Base-by-base conservation (phyloP, 441 rosid genomes). In the Aquilaria agallochum region DNA sequence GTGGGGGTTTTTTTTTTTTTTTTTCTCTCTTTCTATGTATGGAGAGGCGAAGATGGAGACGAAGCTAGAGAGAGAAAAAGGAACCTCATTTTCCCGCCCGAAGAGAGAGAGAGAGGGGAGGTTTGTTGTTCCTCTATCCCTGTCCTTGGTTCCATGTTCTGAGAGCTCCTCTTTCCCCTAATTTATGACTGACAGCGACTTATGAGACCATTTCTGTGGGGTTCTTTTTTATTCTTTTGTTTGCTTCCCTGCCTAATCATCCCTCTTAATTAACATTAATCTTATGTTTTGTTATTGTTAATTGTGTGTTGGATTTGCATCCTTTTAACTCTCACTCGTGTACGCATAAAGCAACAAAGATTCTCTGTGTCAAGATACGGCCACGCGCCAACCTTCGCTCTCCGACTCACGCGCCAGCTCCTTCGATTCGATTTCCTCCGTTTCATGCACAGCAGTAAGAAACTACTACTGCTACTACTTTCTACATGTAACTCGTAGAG, bases 161-260 rank as follows among this genome's bases (percentile, higher is more conserved):
- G 51, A 40, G 59, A 45, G 62, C 68, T 69, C 50, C 60, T 40
- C 67, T 70, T 70, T 65, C 64, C 78, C 74, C 65, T 58, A 74
- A 79, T 68, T 79, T 71, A 76, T 73, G 80, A 76, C 63, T 76
- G 83, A 79, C 68, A 76, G 76, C 55, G 80, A 79, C 78, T 62
- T 61, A 63, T 73, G 77, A 72, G 77, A 78, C 66, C 57, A 54
- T 65, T 44, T 48, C 27, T 58, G 20, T 65, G 50, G 62, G 59
- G 71, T 63, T 63, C 6, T n/a, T 20, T 36, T 54, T 11, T 13
- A 9, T 45, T 44, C 27, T n/a, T 55, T n/a, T n/a, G 11, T 34
- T 34, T 55, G 9, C 11, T 44, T 69, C 55, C 2, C 30, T 33
- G 11, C 5, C 11, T 40, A 49, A 31, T 2, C 27, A 30, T 36